These are phyloP conservation scores for Dictyostelium capitatum DNA, from an alignment of 78 protist genomes.

Conservation along the genomic window DNA sequence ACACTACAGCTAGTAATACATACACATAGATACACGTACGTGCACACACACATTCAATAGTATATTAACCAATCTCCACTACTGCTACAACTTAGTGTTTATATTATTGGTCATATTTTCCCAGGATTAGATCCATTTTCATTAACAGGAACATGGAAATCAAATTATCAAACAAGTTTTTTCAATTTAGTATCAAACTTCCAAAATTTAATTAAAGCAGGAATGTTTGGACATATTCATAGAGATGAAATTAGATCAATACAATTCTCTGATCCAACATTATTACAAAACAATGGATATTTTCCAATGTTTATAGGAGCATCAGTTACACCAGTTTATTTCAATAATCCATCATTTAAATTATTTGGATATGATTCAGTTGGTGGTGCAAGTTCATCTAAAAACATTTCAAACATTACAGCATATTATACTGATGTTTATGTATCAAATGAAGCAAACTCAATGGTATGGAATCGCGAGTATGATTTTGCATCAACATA, in stretches of 20 bases:
- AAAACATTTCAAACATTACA: background rate
- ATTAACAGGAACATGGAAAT: conserved; percentile 27
- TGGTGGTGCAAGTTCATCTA: background rate
- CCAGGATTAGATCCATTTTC: conserved; percentile 81
- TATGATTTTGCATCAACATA: conserved; percentile 11
- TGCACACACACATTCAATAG: too few relatives aligned
- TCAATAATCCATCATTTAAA: conserved; percentile 69
- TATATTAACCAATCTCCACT: too few relatives aligned
- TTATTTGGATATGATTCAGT: background rate
- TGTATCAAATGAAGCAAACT: conserved; percentile 25
- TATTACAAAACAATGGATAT: background rate
- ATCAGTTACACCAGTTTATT: conserved; percentile 53
- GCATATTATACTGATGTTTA: conserved; percentile 48
- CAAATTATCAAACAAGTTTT: background rate
- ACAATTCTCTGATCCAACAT: background rate
- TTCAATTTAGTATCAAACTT: conserved; percentile 30
- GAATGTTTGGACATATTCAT: conserved; percentile 76
- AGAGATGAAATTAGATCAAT: conserved; percentile 69
- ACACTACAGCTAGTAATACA: too few relatives aligned
- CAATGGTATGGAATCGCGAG: conserved; percentile 25
- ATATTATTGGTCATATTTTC: conserved; percentile 73
- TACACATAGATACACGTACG: too few relatives aligned
- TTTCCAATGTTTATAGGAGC: conserved; percentile 75
- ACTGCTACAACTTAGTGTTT: too few relatives aligned
- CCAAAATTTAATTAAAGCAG: conserved; percentile 25